A percentile compares a stretch with the other conserved stretches of the same genome.
Evolutionary conservation across 768 basidiomycete genomes (phyloP).

Genomic region (Terana coerulea): DNA sequence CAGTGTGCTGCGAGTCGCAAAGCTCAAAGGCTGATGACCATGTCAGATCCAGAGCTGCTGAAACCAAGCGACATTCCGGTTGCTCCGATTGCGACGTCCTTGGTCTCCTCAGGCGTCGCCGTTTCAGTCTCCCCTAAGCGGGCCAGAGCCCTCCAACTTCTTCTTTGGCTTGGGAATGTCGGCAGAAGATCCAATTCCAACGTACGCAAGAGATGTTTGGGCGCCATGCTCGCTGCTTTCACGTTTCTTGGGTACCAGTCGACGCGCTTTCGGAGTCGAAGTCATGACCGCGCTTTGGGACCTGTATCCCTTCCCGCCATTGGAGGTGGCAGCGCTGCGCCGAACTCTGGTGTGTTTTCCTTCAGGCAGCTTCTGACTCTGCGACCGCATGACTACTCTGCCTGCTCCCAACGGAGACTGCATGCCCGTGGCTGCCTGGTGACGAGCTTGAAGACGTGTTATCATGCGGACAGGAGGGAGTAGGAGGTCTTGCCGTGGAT

Average conservation of each 20-base stretch:
- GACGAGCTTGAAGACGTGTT: conserved; percentile 16
- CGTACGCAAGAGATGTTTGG: background rate
- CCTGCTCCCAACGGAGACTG: conserved; percentile 4
- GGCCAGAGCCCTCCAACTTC: background rate
- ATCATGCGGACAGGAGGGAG: conserved; percentile 16
- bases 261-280: conserved; percentile 21
- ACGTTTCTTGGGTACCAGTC: conserved; percentile 1
- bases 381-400: conserved; percentile 16
- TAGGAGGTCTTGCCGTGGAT: background rate
- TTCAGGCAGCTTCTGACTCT: conserved; percentile 18
- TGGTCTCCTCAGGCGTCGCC: background rate
- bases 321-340: conserved; percentile 17
- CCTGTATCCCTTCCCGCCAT: conserved; percentile 15
- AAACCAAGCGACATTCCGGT: background rate
- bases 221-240: background rate
- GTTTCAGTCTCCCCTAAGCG: background rate
- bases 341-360: background rate
- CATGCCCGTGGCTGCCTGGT: conserved; percentile 1
- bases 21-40: conserved; percentile 5
- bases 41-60: background rate
- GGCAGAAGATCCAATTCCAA: background rate
- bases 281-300: conserved; percentile 18
- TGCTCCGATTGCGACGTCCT: background rate
- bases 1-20: too few relatives aligned
- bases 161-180: background rate